Evolutionary conservation across 208 protist genomes (phyloP), one percentile per base, ranked within the genome.

Genomic region (Porcisia hertigi): DNA sequence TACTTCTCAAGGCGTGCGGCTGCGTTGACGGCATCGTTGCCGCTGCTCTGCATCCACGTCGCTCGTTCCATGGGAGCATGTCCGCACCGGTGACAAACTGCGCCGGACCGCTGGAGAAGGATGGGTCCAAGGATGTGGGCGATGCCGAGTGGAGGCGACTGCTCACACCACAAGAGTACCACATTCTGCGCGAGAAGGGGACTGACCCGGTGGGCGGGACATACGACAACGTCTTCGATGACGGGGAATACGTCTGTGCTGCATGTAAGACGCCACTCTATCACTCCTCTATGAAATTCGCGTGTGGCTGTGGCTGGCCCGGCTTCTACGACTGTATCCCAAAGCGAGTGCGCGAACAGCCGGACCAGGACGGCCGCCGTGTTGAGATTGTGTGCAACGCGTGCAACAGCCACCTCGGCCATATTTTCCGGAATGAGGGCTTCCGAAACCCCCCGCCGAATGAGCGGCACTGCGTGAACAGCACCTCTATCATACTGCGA

Each of bases 401-500:
- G 41, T 98, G 97, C 83, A 95, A 94, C 69, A 84, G 94, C 23
- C 97, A 98, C 81, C 87, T 98, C 30, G 97, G 97, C 1, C 97
- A 98, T 77, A 83, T 98, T 7, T 98, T 98, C 75, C 87, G 93
- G 39, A 87, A 86, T 8, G 97, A 98, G 80, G 85, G 91, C 30
- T 96, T 97, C 75, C 78, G 47, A 23, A 94, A 95, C 67, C 94
- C 97, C 1, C 88, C 90, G 47, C 90, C 93, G n/a, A 97, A 98
- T 73, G 88, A 97, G 83, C 88, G 97, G 30, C 94, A 97, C 81
- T 97, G 94, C 81, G 94, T 97, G 43, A 97, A 97, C 83, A 88
- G 74, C 76, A 94, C 90, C 1, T 88, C 92, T 9, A 63, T 97
- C 20, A 49, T 65, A 16, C 94, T 96, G 52, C 69, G 86, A 6